A percentile compares a stretch with the other conserved stretches of the same genome.
Conservation (phyloP, 306 rosid genomes). For the Malus fusca region DNA sequence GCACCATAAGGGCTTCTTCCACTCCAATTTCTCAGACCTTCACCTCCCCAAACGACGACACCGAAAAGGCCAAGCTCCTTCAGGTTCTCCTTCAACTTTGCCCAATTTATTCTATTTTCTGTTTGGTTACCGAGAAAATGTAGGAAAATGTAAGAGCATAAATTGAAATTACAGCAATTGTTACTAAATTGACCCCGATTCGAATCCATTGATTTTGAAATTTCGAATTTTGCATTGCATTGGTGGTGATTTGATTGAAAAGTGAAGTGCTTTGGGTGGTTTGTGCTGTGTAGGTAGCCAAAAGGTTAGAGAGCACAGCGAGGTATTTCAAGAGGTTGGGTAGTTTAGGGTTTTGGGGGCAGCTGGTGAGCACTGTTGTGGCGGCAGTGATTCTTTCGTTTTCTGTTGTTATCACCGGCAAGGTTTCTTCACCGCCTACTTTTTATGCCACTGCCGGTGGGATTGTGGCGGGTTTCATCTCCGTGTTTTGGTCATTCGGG, state of each 20-base stretch:
- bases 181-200: not conserved
- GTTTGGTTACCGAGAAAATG: slow-evolving; percentile 3
- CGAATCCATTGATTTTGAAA: not conserved
- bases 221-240: not conserved
- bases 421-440: slow-evolving; percentile 74
- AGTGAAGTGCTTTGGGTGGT: slow-evolving; percentile 11
- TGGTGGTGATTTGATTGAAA: not conserved
- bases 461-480: slow-evolving; percentile 81
- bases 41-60: slow-evolving; percentile 43
- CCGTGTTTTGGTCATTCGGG: slow-evolving; percentile 96
- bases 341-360: slow-evolving; percentile 89
- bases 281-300: slow-evolving; percentile 55
- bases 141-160: not conserved
- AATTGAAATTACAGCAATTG: not conserved
- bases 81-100: slow-evolving; percentile 40
- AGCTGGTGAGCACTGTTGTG: slow-evolving; percentile 78
- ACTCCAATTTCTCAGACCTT: slow-evolving; percentile 40
- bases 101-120: not conserved
- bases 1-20: slow-evolving; percentile 31
- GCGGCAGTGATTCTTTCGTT: slow-evolving; percentile 92
- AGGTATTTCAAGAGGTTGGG: slow-evolving; percentile 93
- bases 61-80: slow-evolving; percentile 71
- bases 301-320: slow-evolving; percentile 78
- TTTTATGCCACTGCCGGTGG: slow-evolving; percentile 93
- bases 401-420: slow-evolving; percentile 74